These are phyloP conservation scores for Lipomyces spencermartinsiae DNA, from an alignment of 805 yeast species.

Conservation along the genomic window DNA sequence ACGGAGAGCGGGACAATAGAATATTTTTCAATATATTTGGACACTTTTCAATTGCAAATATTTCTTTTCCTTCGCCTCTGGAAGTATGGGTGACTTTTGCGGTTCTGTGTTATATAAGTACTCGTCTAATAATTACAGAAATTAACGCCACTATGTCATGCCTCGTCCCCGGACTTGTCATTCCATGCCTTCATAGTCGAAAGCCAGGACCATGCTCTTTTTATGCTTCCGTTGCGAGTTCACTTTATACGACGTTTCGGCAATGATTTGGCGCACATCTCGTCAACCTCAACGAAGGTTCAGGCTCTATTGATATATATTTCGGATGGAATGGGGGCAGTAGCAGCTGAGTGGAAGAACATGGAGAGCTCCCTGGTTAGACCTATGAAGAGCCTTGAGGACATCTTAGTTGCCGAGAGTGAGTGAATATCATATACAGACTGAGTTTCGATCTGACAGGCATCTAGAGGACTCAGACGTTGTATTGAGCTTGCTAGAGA, in stretches of 20 bases:
- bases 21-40: slow-evolving; percentile 30
- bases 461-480: neutral
- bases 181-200: slow-evolving; percentile 27
- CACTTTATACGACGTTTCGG: slow-evolving; percentile 39
- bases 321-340: slow-evolving; percentile 18
- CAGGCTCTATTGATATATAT: slow-evolving; percentile 28
- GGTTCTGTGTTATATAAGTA: neutral
- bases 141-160: slow-evolving; percentile 15
- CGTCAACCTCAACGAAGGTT: slow-evolving; percentile 33
- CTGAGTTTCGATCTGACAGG: neutral
- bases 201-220: neutral
- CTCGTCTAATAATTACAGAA: neutral
- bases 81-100: slow-evolving; percentile 2
- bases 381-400: slow-evolving; percentile 6
- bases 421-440: neutral
- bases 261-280: slow-evolving; percentile 26
- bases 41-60: slow-evolving; percentile 29
- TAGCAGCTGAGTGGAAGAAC: slow-evolving; percentile 27
- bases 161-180: slow-evolving; percentile 28
- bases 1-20: slow-evolving; percentile 9
- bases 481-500: slow-evolving; percentile 21
- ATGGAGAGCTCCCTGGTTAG: slow-evolving; percentile 16
- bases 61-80: slow-evolving; percentile 23
- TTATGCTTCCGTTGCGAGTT: slow-evolving; percentile 27
- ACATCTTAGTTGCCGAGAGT: neutral